A percentile compares a stretch with the other conserved stretches of the same genome.
Evolutionary conservation across 2,329 filamentous ascomycete species (phyloP).

Genomic region (Podosphaera fusca): DNA sequence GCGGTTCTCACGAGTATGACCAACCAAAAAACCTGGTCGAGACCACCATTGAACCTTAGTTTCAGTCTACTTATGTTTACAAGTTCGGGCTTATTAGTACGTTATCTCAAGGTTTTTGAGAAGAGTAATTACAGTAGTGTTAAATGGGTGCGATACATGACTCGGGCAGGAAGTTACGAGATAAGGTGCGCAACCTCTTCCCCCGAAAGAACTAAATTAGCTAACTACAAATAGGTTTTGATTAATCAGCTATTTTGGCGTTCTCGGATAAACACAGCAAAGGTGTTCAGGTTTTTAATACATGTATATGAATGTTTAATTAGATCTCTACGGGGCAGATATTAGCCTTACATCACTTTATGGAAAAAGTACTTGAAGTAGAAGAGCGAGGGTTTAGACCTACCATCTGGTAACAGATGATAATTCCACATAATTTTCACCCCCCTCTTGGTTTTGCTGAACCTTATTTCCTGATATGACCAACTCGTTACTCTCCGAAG

Average conservation of each 20-base stretch:
- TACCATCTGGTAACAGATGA: too few relatives aligned
- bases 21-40: constrained; percentile 89
- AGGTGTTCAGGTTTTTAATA: not conserved
- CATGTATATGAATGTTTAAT: not conserved
- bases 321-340: not conserved
- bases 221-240: not conserved
- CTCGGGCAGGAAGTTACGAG: constrained; percentile 88
- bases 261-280: constrained; percentile 5
- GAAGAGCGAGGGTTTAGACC: too few relatives aligned
- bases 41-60: constrained; percentile 73
- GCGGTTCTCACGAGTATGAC: constrained; percentile 91
- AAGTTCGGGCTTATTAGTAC: constrained; percentile 70
- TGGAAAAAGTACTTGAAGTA: not conserved
- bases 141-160: constrained; percentile 99
- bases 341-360: not conserved
- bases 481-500: too few relatives aligned
- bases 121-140: constrained; percentile 98
- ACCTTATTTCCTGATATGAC: too few relatives aligned
- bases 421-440: too few relatives aligned
- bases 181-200: constrained; percentile 37
- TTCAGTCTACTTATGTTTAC: constrained; percentile 98
- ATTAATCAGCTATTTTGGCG: not conserved
- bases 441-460: too few relatives aligned
- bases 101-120: constrained; percentile 96
- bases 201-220: not conserved